A percentile compares a stretch with the other conserved stretches of the same genome.
Conservation (phyloP, 2,329 filamentous ascomycete species). For the Cercospora zeae-maydis region DNA sequence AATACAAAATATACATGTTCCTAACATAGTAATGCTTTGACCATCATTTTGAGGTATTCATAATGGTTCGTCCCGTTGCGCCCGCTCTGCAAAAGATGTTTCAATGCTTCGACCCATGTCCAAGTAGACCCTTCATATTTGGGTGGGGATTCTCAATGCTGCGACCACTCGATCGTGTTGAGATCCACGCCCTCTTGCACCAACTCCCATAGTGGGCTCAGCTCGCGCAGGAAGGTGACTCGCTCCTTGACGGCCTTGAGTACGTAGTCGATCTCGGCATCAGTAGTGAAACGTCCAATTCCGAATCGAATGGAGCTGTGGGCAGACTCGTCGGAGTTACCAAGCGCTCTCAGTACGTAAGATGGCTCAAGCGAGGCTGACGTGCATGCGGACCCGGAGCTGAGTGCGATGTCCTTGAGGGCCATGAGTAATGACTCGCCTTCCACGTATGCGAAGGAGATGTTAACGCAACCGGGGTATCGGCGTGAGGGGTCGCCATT, state of each 20-base stretch:
- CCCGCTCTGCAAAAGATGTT: neutral
- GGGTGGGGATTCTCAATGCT: constrained; percentile 63
- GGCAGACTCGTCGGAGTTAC: constrained; percentile 94
- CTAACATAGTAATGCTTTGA: neutral
- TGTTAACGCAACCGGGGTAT: constrained; percentile 96
- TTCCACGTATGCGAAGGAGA: constrained; percentile 97
- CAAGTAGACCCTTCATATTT: neutral
- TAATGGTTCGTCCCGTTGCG: neutral
- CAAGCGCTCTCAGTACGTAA: constrained; percentile 89
- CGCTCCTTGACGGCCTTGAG: constrained; percentile 88
- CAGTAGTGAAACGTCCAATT: constrained; percentile 94
- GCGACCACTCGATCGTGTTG: constrained; percentile 96
- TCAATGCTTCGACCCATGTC: neutral
- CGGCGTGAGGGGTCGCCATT: constrained; percentile 81
- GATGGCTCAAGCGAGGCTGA: constrained; percentile 94
- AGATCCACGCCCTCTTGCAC: constrained; percentile 96
- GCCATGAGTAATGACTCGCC: constrained; percentile 98
- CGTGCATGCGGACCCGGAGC: constrained; percentile 94
- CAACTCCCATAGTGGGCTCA: constrained; percentile 94
- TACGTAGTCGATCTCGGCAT: constrained; percentile 94
- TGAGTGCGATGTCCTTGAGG: constrained; percentile 93
- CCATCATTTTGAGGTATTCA: neutral
- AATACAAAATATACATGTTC: neutral
- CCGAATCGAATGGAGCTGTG: constrained; percentile 98
- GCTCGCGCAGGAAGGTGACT: constrained; percentile 86